Evolutionary conservation across 2,329 filamentous ascomycete species (phyloP).

Genomic region (Alternaria consortialis): DNA sequence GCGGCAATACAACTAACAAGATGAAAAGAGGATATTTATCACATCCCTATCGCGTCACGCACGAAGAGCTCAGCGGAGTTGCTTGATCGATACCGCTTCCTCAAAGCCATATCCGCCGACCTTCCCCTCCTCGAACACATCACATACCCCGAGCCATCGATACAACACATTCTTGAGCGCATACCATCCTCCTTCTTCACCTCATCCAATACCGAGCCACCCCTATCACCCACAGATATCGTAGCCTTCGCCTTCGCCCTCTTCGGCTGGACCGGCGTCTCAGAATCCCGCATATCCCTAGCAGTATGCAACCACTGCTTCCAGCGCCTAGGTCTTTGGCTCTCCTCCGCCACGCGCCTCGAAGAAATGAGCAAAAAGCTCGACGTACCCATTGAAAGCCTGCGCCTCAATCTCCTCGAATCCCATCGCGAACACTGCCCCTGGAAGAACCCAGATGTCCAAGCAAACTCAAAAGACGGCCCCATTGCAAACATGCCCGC

Average conservation of each 20-base stretch:
- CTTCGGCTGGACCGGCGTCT: conserved; percentile 63
- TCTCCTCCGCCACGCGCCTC: conserved; percentile 66
- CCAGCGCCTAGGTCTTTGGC: conserved; percentile 88
- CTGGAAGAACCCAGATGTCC: conserved; percentile 50
- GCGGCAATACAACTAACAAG: conserved; percentile 26
- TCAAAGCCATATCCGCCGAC: conserved; percentile 44
- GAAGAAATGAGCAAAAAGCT: conserved; percentile 48
- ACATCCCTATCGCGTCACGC: conserved; percentile 58
- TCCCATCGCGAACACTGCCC: conserved; percentile 53
- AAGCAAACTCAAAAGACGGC: conserved; percentile 43
- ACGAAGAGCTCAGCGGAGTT: conserved; percentile 50
- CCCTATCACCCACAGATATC: conserved; percentile 31
- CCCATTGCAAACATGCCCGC: conserved; percentile 45
- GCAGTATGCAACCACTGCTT: conserved; percentile 87
- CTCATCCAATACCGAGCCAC: conserved; percentile 23
- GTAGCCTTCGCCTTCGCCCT: conserved; percentile 50
- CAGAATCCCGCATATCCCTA: conserved; percentile 72
- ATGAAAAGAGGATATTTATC: conserved; percentile 67
- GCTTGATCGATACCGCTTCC: conserved; percentile 52
- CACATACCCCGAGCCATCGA: conserved; percentile 41
- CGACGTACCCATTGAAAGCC: conserved; percentile 36
- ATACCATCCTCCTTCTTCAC: conserved; percentile 39
- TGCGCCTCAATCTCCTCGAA: conserved; percentile 50
- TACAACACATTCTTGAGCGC: conserved; percentile 38
- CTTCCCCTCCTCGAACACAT: conserved; percentile 47